phyloP scores from a whole-genome alignment of 352 stramenopile genomes.

The Phytophthora rubi region DNA sequence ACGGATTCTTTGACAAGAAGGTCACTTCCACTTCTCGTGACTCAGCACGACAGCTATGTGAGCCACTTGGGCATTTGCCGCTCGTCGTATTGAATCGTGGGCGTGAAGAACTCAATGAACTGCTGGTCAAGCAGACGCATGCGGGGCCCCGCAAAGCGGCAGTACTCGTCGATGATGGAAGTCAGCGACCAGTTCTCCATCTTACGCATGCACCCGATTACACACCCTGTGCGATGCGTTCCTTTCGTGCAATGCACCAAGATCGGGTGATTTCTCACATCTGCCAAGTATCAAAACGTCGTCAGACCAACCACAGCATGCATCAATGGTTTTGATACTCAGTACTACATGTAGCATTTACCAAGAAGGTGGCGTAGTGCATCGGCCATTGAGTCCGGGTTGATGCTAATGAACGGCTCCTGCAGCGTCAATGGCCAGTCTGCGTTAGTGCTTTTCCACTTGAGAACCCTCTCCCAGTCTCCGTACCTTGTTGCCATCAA shows the following conservation, averaged over 20 bases:
- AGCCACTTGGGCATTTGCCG: slow-evolving; percentile 82
- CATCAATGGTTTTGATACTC: neutral
- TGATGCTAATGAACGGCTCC: slow-evolving; percentile 91
- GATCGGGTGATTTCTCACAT: slow-evolving; percentile 89
- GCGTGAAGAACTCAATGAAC: slow-evolving; percentile 91
- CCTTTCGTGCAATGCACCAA: slow-evolving; percentile 91
- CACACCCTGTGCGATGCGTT: slow-evolving; percentile 86
- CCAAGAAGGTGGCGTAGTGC: slow-evolving; percentile 80
- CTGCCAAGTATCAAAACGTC: slow-evolving; percentile 25
- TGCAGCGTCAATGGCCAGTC: slow-evolving; percentile 23
- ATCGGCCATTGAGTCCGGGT: slow-evolving; percentile 80
- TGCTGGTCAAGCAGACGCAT: slow-evolving; percentile 89
- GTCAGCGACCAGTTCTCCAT: slow-evolving; percentile 89
- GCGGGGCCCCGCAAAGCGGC: slow-evolving; percentile 80
- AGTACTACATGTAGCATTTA: slow-evolving; percentile 21
- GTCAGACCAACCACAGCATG: slow-evolving; percentile 2
- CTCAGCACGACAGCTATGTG: slow-evolving; percentile 1
- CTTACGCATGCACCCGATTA: slow-evolving; percentile 89
- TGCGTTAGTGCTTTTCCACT: neutral
- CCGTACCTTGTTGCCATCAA: slow-evolving; percentile 88
- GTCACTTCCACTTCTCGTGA: too few relatives aligned
- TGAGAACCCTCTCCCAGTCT: neutral
- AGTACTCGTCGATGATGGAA: slow-evolving; percentile 91
- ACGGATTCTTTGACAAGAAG: slow-evolving; percentile 2
- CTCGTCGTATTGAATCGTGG: slow-evolving; percentile 81